Evolutionary conservation across 257 asterid species (phyloP), one percentile per base, ranked within the genome.

Genomic region (Penstemon davidsonii): DNA sequence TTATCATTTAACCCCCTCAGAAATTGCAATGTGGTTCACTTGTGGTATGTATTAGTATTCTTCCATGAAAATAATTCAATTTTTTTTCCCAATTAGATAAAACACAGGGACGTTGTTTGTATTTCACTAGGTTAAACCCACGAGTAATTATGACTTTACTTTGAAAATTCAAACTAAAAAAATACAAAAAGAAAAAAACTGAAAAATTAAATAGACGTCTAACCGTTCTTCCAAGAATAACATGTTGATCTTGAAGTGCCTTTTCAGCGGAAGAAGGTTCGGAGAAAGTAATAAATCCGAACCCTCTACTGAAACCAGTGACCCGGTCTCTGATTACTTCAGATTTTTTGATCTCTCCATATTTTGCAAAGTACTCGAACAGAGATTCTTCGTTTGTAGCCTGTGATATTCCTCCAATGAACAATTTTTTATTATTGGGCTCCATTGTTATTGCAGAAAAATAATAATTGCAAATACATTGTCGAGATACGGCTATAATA

Each of bases 351-450:
- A 75, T 37, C 5, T 70, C 60, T 11, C 79, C 79, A 43, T 63
- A 75, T 3, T 52, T 11, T 4, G 12, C 4, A 59, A 75, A 75
- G 51, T 75, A 25, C 1, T 58, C 44, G 5, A 5, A 33, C 4
- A 75, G 62, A 6, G 19, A 15, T 6, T 65, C 58, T 36, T 66
- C 68, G 15, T 36, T 37, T 6, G 80, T 58, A 46, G 3, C 40
- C 4, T 8, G 13, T 6, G 80, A 41, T 25, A 75, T 18, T 58
- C 80, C 76, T 1, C 73, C 76, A 7, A 75, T 55, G 54, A 75
- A 75, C 5, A 64, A 0, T 40, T 60, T 70, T 3, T 52, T 50
- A 3, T 59, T 42, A 15, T 64, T 56, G 13, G 50, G 36, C 13
- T 56, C 76, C 72, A 70, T 70, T 12, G 19, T n/a, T 7, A 43